Base-by-base conservation (phyloP, 2,329 filamentous ascomycete genomes). In the Trichoderma pleuroti region DNA sequence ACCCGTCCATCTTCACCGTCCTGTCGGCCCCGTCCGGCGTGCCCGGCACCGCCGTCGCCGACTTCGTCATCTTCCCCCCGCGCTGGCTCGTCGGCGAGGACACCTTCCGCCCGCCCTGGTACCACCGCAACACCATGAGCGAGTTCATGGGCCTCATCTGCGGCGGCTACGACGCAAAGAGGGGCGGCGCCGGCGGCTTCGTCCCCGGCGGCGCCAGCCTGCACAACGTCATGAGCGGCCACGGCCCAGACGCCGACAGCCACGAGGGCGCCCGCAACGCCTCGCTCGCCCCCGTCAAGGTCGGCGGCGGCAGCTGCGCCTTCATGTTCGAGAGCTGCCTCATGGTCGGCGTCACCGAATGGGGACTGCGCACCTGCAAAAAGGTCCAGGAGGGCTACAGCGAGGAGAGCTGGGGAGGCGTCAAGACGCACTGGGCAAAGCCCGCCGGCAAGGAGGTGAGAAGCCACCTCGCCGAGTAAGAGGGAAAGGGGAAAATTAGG, bases 1-100 rank as follows among this genome's bases (percentile, higher is more conserved):
- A 94, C 76, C 92, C 92, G 0, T 90, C 87, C 72, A 94, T 95
- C 78, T 94, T 90, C 82, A 94, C 89, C 0, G 91, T 93, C 5
- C 82, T 92, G 4, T 89, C 91, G 1, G 89, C 88, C 1, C 88
- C 86, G 10, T 88, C 88, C 2, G 81, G 85, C 2, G 85, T 85
- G 1, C 84, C 87, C 0, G 88, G 90, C 10, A 91, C 90, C 0
- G 89, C 91, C 24, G 81, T 91, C 7, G 90, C 89, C 10, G 91
- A 93, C 80, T 92, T 93, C 74, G 88, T 92, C 77, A 89, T 92
- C 80, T 92, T 93, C 81, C 90, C 90, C 3, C 90, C 91, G 0
- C 84, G 90, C 32, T 93, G 91, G 91, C 85, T 92, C 28, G 90
- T 92, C 0, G 86, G 85, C 10, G 88, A 91, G 76, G 86, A 91